Evolutionary conservation across 345 rosid genomes (phyloP).

Genomic region (Euphorbia lathyris): DNA sequence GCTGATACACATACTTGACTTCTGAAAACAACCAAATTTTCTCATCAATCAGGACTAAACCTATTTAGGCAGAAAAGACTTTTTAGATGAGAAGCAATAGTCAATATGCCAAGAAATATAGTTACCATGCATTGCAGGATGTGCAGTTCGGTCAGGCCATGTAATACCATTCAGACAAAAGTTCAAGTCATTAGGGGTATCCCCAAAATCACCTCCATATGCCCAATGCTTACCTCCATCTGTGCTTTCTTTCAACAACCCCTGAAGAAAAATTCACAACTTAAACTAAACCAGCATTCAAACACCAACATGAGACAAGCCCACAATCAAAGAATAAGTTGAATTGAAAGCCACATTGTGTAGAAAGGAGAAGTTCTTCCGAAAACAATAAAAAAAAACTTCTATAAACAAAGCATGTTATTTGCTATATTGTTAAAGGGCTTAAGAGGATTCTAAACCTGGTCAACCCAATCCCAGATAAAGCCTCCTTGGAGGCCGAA

Average conservation of each 20-base stretch:
- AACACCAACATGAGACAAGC: not conserved
- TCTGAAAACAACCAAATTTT: constrained; percentile 45
- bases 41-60: constrained; percentile 21
- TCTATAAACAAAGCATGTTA: not conserved
- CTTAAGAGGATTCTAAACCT: constrained; percentile 44
- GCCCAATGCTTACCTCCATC: constrained; percentile 87
- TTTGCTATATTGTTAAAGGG: not conserved
- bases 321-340: not conserved
- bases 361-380: not conserved
- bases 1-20: constrained; percentile 81
- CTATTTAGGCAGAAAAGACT: constrained; percentile 1
- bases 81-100: not conserved
- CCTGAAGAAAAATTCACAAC: constrained; percentile 43
- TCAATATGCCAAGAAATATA: constrained; percentile 14
- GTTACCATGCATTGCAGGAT: constrained; percentile 88
- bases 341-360: not conserved
- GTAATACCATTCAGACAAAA: constrained; percentile 85
- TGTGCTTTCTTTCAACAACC: constrained; percentile 57
- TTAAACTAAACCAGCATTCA: not conserved
- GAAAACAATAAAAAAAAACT: not conserved
- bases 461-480: constrained; percentile 99
- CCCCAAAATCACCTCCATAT: constrained; percentile 99
- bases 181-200: constrained; percentile 87
- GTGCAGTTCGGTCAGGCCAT: constrained; percentile 97
- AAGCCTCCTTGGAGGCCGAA: constrained; percentile 99